A percentile compares a stretch with the other conserved stretches of the same genome.
These are phyloP conservation scores for Colletotrichum sp. DNA, from an alignment of 2,329 filamentous ascomycete genomes.

Conservation along the genomic window DNA sequence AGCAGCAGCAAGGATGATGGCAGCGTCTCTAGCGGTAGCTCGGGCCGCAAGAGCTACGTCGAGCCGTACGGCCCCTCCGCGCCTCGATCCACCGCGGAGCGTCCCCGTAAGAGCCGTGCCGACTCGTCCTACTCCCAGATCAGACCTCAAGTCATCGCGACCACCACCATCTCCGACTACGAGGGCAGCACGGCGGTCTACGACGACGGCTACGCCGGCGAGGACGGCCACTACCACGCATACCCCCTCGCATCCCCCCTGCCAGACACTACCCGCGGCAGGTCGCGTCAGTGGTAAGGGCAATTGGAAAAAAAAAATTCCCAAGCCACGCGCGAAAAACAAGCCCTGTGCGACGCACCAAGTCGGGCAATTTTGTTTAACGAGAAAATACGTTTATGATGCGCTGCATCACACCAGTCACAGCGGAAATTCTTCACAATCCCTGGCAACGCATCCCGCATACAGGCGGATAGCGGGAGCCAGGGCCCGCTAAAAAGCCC, in stretches of 20 bases:
- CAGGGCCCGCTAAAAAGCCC: neutral
- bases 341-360: constrained; percentile 13
- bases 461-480: neutral
- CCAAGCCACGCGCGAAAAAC: neutral
- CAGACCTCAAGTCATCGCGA: neutral
- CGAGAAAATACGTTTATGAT: constrained; percentile 13
- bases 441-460: constrained; percentile 2
- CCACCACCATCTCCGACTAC: constrained; percentile 10
- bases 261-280: neutral
- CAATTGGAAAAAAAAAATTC: neutral
- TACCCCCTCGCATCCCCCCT: constrained; percentile 30
- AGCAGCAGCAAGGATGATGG: constrained; percentile 29
- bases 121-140: constrained; percentile 1
- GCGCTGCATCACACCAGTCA: constrained; percentile 14
- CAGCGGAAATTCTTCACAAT: constrained; percentile 8
- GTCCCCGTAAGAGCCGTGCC: neutral
- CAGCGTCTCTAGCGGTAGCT: constrained; percentile 20
- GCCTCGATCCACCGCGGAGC: neutral
- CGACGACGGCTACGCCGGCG: constrained; percentile 29
- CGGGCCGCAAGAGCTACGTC: constrained; percentile 30
- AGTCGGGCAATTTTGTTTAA: neutral
- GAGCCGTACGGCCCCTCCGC: constrained; percentile 15
- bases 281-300: neutral
- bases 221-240: constrained; percentile 41
- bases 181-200: constrained; percentile 29